phyloP scores from a whole-genome alignment of 768 basidiomycete genomes.

The Boletales sp. region DNA sequence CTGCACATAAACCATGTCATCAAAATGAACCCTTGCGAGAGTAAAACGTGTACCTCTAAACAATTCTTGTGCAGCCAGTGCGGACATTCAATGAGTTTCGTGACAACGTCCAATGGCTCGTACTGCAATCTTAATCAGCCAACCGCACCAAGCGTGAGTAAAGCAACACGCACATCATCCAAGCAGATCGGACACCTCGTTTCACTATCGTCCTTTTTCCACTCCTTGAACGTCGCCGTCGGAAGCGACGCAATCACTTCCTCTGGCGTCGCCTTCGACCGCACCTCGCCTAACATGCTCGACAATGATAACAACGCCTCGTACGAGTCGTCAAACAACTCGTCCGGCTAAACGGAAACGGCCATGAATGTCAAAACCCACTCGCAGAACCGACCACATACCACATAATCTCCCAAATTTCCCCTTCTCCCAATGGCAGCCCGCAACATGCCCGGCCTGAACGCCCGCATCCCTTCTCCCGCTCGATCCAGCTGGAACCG shows the following conservation, averaged over 20 bases:
- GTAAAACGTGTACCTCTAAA: constrained; percentile 51
- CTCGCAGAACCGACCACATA: constrained; percentile 28
- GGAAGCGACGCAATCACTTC: constrained; percentile 59
- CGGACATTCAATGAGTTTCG: constrained; percentile 64
- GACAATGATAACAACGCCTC: constrained; percentile 62
- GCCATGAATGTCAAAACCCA: constrained; percentile 4
- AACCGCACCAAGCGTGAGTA: not conserved
- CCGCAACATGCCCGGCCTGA: constrained; percentile 24
- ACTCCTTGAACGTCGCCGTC: constrained; percentile 62
- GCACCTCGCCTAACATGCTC: constrained; percentile 62
- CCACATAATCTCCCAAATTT: constrained; percentile 48
- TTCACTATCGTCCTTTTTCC: constrained; percentile 64
- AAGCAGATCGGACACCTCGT: constrained; percentile 80
- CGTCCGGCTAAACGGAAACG: constrained; percentile 52
- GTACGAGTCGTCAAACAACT: constrained; percentile 74
- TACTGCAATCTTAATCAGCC: constrained; percentile 46
- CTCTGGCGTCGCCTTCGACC: constrained; percentile 59
- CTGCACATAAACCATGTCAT: constrained; percentile 32
- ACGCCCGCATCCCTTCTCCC: constrained; percentile 14
- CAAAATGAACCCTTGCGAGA: not conserved
- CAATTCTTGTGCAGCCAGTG: constrained; percentile 83
- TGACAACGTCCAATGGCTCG: constrained; percentile 52
- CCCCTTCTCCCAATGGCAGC: constrained; percentile 20
- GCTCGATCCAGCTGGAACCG: constrained; percentile 27
- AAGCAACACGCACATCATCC: constrained; percentile 60